Base-by-base conservation (phyloP, 176 grass and related monocot species). In the Cenchrus americanus region DNA sequence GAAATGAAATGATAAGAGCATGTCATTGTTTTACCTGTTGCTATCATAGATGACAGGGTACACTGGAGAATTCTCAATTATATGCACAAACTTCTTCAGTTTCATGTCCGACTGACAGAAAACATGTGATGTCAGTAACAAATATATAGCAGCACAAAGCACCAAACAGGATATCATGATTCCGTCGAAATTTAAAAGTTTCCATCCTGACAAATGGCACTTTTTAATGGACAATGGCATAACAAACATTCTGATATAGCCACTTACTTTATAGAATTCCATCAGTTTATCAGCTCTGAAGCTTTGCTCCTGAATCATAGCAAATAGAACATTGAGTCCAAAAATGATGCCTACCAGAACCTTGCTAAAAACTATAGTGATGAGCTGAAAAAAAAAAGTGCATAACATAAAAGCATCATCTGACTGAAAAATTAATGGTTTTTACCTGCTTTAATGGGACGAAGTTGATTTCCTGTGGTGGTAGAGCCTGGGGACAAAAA, bases 1-100 rank as follows among this genome's bases (percentile, higher is more conserved):
- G 22, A 65, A 69, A 80, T 66, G 59, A 50, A 73, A 89, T 59
- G 27, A 57, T 24, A 62, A 54, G 58, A 77, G 23, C 14, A 84
- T 71, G 54, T 0, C 48, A 66, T 58, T 49, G 32, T 24, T 78
- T 81, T 90, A 99, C 96, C 93, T 96, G 69, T 89, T 96, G 79
- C 80, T 92, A 75, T 99, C 93, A 90, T 96, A 96, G 86, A 96
- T 99, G 72, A 99, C 93, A 75, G 91, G 96, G 61, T 94, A 99
- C 24, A 96, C 93, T 49, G 93, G 88, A 65, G 96, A 96, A 42
- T 94, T 94, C 78, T 99, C 96, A 8, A 99, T 99, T 86, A 96
- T 94, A 85, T 94, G 93, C 78, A 96, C 83, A 84, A 96, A 99
- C 49, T 94, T 99, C 93, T 96, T 99, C 78, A 99, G 78, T 75